These are phyloP conservation scores for Metschnikowia matae DNA, from an alignment of 805 yeast genomes.

Conservation along the genomic window DNA sequence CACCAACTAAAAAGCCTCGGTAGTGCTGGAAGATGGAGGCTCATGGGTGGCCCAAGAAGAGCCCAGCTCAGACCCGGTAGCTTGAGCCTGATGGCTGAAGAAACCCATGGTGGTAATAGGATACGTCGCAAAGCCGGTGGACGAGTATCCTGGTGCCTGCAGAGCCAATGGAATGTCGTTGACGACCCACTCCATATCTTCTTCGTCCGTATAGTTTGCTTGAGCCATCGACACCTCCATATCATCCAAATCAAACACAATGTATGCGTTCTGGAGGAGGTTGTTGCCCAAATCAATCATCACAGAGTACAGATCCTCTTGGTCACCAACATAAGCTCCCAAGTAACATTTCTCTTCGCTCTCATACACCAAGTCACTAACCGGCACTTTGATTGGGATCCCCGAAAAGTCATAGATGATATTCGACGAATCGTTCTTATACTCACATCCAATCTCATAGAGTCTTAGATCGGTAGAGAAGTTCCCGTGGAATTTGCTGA, in stretches of 20 bases:
- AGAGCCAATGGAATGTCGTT: neutral
- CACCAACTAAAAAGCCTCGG: no score
- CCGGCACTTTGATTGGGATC: neutral
- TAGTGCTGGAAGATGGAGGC: no score
- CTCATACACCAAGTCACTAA: neutral
- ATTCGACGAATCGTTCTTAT: neutral
- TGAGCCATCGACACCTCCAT: neutral
- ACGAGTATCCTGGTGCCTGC: neutral
- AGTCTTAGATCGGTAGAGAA: neutral
- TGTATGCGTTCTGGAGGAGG: neutral
- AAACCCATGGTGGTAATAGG: no score
- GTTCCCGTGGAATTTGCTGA: neutral
- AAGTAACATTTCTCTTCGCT: neutral
- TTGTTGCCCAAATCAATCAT: neutral
- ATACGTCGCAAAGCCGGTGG: neutral
- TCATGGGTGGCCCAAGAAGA: no score
- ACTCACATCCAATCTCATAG: neutral
- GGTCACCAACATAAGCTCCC: neutral
- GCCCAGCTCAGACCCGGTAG: no score
- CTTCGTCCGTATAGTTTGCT: neutral
- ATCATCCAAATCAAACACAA: neutral
- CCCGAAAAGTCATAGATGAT: neutral
- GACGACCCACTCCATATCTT: neutral
- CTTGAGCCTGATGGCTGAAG: no score
- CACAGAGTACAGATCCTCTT: no score